Percentiles rank a stretch among this genome's conserved stretches.
Conservation (phyloP, 2,329 filamentous ascomycete species). For the Macrophomina tecta region DNA sequence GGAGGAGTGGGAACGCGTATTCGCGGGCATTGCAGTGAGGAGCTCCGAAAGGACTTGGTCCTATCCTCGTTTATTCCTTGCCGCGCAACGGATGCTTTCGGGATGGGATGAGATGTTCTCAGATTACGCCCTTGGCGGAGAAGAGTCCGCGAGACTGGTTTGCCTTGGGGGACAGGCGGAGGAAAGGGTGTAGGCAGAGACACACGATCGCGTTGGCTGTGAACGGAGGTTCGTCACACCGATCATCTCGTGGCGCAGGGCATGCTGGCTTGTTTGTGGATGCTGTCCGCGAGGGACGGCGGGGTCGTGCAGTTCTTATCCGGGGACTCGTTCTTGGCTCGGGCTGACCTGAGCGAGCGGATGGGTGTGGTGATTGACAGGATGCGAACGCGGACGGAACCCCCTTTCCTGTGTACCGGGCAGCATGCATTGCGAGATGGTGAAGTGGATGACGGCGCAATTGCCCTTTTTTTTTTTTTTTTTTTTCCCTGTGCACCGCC, state of each 20-base stretch:
- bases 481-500: not conserved
- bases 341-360: not conserved
- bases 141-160: no score
- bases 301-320: not conserved
- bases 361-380: not conserved
- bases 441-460: no score
- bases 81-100: no score
- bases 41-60: no score
- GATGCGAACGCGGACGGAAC: not conserved
- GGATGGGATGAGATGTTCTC: no score
- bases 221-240: constrained; percentile 5
- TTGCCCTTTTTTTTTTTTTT: no score
- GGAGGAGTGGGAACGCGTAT: not conserved
- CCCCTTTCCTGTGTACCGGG: not conserved
- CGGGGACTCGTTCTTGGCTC: not conserved
- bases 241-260: not conserved
- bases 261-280: not conserved
- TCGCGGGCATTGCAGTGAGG: no score
- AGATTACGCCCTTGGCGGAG: no score
- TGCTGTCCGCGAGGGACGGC: not conserved
- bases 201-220: not conserved
- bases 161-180: no score
- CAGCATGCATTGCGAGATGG: not conserved
- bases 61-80: no score
- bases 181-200: no score